phyloP scores from a whole-genome alignment of 164 flowering plant species.

The Cinnamomum micranthum region DNA sequence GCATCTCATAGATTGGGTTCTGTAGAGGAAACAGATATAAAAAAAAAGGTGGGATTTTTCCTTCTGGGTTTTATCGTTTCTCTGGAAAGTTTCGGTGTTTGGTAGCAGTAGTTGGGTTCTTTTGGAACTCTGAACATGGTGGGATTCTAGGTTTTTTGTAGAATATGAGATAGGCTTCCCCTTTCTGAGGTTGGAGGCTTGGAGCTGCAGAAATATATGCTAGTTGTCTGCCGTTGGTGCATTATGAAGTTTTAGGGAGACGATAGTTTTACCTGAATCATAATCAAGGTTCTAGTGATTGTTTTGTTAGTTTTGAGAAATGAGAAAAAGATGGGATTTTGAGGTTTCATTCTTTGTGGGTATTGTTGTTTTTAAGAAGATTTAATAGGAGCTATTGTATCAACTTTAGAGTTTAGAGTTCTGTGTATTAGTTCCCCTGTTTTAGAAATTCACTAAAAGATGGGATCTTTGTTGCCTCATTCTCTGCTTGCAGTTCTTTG shows the following conservation, averaged over 20 bases:
- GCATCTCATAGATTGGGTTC: background rate
- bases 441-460: background rate
- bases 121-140: background rate
- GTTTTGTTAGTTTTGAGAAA: background rate
- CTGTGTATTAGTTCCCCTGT: background rate
- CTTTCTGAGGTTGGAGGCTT: background rate
- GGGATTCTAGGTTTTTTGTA: background rate
- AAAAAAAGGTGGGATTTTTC: slow-evolving; percentile 2
- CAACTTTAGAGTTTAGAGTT: too few relatives aligned
- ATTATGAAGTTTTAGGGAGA: background rate
- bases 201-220: background rate
- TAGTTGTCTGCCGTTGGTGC: background rate
- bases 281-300: background rate
- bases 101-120: background rate
- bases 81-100: background rate
- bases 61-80: background rate
- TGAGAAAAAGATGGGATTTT: background rate
- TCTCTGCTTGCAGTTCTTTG: background rate
- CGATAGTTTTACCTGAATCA: background rate
- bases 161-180: background rate
- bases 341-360: background rate
- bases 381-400: background rate
- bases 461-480: background rate
- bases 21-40: background rate
- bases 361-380: background rate